A percentile compares a stretch with the other conserved stretches of the same genome.
Conservation (phyloP, 352 stramenopile genomes). For the Globisporangium barbulae region DNA sequence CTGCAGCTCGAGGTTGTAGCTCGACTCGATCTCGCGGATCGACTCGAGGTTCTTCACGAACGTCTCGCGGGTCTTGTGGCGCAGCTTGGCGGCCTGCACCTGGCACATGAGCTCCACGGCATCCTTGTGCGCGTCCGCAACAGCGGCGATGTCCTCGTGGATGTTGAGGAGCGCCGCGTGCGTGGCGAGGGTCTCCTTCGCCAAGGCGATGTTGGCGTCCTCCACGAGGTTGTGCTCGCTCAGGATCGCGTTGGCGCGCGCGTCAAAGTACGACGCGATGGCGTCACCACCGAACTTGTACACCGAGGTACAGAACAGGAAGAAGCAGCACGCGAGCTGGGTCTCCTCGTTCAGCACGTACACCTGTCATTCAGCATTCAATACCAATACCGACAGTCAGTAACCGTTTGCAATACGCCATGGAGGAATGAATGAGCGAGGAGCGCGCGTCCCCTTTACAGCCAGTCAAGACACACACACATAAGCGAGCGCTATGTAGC, state of each 20-base stretch:
- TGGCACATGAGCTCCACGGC: constrained; percentile 79
- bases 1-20: constrained; percentile 82
- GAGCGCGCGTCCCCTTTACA: too few species aligned
- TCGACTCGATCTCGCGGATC: constrained; percentile 77
- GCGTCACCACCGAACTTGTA: constrained; percentile 86
- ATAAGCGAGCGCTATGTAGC: background rate
- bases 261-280: constrained; percentile 86
- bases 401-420: background rate
- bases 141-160: constrained; percentile 77
- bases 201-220: constrained; percentile 77
- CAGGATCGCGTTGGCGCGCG: constrained; percentile 69
- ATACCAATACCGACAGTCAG: constrained; percentile 10
- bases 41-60: constrained; percentile 88
- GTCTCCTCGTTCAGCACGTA: constrained; percentile 88
- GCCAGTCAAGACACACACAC: background rate
- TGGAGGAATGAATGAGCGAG: too few species aligned
- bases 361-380: constrained; percentile 28
- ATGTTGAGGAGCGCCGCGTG: constrained; percentile 84
- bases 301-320: constrained; percentile 79
- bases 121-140: constrained; percentile 81
- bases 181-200: constrained; percentile 80
- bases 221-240: constrained; percentile 84
- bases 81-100: constrained; percentile 82
- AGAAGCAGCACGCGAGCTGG: constrained; percentile 81
- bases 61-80: constrained; percentile 85